Evolutionary conservation across 768 basidiomycete genomes (phyloP), one percentile per base, ranked within the genome.

Genomic region (Russula olivacea): DNA sequence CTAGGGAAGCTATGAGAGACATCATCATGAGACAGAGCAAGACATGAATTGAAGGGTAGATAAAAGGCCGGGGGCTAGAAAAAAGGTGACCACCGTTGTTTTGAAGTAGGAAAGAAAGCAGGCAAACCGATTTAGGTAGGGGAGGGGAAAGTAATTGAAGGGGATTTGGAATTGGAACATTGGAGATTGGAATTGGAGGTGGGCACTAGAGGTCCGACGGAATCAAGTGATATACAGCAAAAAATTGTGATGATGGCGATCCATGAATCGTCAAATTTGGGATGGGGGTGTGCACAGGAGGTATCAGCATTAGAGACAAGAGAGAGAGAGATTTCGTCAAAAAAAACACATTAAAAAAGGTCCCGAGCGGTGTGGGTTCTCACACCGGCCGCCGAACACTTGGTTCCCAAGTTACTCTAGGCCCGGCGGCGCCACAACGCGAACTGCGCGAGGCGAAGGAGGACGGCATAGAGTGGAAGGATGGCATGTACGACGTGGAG

Each of bases 221-320:
- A 51, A 43, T 30, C 23, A 62, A 57, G 40, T 62, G 58, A 64
- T 60, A 64, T 64, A 60, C 63, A 64, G 58, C 58, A 64, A 64
- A 56, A 57, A 60, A 55, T 55, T 50, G 58, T 60, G 58, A 21
- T 60, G 54, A 28, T 45, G 63, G 58, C 32, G 52, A 59, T 64
- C 54, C 63, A 21, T 64, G 34, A 48, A n/a, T 49, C 21, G 51
- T 23, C 30, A 41, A 43, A 19, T 34, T 15, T 45, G 43, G 38
- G 38, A 10, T 34, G 38, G 38, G 5, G 59, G 19, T 54, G 58
- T 64, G 54, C 32, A 34, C 43, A 58, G 54, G 58, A 58, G 58
- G 58, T 64, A 64, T 60, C 63, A 55, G 63, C 58, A 2, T 49
- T 21, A 47, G 28, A 25, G 17, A 52, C 47, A 45, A 4, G 28